Evolutionary conservation across 345 rosid genomes (phyloP).

Genomic region (rapeseed (Brassica napus)): DNA sequence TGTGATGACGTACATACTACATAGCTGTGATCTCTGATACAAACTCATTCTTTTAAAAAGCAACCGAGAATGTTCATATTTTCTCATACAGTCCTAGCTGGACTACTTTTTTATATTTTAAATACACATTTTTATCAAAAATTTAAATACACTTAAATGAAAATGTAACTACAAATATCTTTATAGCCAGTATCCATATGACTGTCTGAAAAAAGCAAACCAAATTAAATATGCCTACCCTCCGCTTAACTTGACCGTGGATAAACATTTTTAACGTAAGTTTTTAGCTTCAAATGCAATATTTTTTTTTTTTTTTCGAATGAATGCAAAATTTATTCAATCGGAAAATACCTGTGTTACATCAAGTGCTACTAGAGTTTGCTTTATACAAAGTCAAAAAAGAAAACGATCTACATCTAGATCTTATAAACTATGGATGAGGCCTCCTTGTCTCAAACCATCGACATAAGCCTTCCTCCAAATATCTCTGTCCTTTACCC

Average conservation of each 20-base stretch:
- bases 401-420: no score
- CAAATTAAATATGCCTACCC: background rate
- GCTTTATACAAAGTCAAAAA: no score
- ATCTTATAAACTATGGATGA: no score
- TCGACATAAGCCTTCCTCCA: no score
- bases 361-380: no score
- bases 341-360: no score
- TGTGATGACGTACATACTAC: slow-evolving; percentile 38
- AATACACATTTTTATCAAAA: no score
- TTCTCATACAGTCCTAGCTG: slow-evolving; percentile 12
- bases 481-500: no score
- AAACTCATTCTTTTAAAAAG: slow-evolving; percentile 18
- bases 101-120: background rate
- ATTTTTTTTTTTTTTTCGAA: no score
- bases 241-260: background rate
- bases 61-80: background rate
- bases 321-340: no score
- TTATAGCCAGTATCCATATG: slow-evolving; percentile 3
- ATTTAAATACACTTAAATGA: slow-evolving; percentile 1
- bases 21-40: slow-evolving; percentile 14
- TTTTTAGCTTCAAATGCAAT: background rate
- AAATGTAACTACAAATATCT: background rate
- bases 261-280: background rate
- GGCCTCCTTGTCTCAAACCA: no score
- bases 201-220: slow-evolving; percentile 32